Conservation (phyloP, 2,329 filamentous ascomycete genomes). For the Pyrenochaeta sp. region DNA sequence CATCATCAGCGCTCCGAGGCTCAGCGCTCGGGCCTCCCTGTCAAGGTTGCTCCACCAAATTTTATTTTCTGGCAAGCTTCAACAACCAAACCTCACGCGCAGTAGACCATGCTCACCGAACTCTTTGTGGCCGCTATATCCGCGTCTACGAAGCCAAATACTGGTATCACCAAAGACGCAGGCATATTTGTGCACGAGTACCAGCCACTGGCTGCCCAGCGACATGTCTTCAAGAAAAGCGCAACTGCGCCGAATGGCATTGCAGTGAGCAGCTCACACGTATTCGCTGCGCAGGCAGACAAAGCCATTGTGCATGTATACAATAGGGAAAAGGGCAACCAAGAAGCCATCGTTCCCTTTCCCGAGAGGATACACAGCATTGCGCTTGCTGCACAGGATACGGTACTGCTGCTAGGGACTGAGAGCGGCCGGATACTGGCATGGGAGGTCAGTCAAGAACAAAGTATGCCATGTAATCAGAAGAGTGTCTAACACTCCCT, state of each 20-base stretch:
- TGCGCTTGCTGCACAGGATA: conserved; percentile 71
- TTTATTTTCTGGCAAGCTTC: conserved; percentile 4
- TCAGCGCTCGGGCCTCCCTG: neutral
- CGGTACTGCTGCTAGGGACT: conserved; percentile 80
- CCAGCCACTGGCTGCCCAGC: conserved; percentile 78
- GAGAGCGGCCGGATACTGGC: conserved; percentile 84
- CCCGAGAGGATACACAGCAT: conserved; percentile 85
- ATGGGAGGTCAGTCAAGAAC: conserved; percentile 78
- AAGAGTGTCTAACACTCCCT: conserved; percentile 15
- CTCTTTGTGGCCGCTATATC: conserved; percentile 60
- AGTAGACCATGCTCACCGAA: conserved; percentile 58
- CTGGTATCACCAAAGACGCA: conserved; percentile 73
- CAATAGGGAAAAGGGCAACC: conserved; percentile 80
- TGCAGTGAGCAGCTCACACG: conserved; percentile 80
- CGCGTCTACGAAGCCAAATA: conserved; percentile 51
- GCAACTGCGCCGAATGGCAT: conserved; percentile 80
- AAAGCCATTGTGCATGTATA: conserved; percentile 96
- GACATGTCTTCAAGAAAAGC: conserved; percentile 89
- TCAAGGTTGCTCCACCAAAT: conserved; percentile 18
- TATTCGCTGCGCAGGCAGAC: conserved; percentile 90
- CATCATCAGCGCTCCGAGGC: neutral
- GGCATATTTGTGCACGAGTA: conserved; percentile 87
- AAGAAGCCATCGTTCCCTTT: conserved; percentile 89
- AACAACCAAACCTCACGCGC: conserved; percentile 2
- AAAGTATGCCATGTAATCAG: neutral